phyloP scores from a whole-genome alignment of 1,139 yeast species.

The Candida sp. region DNA sequence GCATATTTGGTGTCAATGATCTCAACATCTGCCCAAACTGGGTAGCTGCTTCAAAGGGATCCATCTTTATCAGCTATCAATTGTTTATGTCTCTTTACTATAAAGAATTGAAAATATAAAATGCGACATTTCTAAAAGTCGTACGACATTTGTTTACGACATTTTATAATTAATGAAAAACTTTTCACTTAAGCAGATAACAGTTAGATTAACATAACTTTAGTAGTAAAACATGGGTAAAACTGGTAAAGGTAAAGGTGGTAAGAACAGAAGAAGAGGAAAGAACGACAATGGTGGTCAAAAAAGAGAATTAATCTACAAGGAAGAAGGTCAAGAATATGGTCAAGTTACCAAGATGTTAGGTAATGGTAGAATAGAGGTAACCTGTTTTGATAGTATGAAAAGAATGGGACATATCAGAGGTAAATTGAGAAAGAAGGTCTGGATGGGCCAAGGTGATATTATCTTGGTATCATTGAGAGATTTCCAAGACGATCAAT shows the following conservation, averaged over 20 bases:
- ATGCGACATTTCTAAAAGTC: too few relatives aligned
- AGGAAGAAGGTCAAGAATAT: slow-evolving; percentile 97
- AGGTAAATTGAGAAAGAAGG: slow-evolving; percentile 99
- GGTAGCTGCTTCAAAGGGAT: slow-evolving; percentile 74
- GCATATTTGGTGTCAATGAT: slow-evolving; percentile 59
- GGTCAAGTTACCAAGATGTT: slow-evolving; percentile 98
- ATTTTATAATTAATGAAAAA: neutral
- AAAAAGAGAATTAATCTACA: slow-evolving; percentile 89
- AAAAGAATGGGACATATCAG: slow-evolving; percentile 97
- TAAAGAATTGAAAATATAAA: neutral
- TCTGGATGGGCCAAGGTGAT: slow-evolving; percentile 99
- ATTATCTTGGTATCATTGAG: slow-evolving; percentile 93
- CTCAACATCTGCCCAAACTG: slow-evolving; percentile 63
- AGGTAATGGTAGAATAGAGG: slow-evolving; percentile 97
- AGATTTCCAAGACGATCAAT: slow-evolving; percentile 98
- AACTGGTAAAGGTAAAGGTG: slow-evolving; percentile 57
- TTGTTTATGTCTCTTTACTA: too few relatives aligned
- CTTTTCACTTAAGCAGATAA: slow-evolving; percentile 1
- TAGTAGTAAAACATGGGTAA: slow-evolving; percentile 36
- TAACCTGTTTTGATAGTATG: slow-evolving; percentile 88
- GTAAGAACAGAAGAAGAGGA: slow-evolving; percentile 97
- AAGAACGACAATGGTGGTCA: slow-evolving; percentile 91
- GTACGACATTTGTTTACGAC: neutral
- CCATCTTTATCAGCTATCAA: slow-evolving; percentile 46
- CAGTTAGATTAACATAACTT: neutral